Base-by-base conservation (phyloP, 1,284 basidiomycete genomes). In the Ceratobasidium sp. region DNA sequence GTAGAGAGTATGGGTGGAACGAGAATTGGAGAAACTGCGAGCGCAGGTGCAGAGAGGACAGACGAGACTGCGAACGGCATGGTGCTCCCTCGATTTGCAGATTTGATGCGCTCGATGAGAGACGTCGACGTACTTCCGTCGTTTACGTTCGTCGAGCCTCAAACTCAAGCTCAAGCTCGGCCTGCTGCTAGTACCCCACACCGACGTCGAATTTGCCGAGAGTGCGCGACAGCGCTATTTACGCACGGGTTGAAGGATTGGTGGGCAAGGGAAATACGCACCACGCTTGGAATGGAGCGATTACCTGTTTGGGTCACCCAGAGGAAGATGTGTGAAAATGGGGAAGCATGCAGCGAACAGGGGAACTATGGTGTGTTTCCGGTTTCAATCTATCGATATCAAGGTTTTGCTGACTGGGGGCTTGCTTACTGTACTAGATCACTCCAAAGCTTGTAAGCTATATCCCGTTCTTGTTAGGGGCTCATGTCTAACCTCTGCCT, bases 21-120 rank as follows among this genome's bases (percentile, higher is more conserved):
- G 18, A 45, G 43, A n/a, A 18, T 45, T 4, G 43, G 43, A 18
- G 43, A 45, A 18, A 18, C 16, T 18, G 18, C 23, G 21, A 53
- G n/a, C 28, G 50, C 5, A 9, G 18, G 30, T 26, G 41, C 3
- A 26, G 59, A 28, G n/a, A 48, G 21, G 41, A 58, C 23, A 9
- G 41, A n/a, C 30, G 50, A 34, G 21, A 16, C 23, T 23, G 52
- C 36, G 30, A 58, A 52, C 46, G 53, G 53, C 28, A 53, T 39
- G 48, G 36, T 50, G 61, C 32, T 69, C 21, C 64, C 64, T 45
- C 64, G 64, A 3, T 52, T 69, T 10, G 65, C 65, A 4, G 65
- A 69, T 32, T 23, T 69, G 43, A 69, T 69, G 65, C 53, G 65
- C 30, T 57, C 65, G 34, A 69, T 69, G 65, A 36, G 65, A 18